Evolutionary conservation across 495 filamentous ascomycete genomes (phyloP), one percentile per base, ranked within the genome.

Genomic region (Corynascus novoguineensis): DNA sequence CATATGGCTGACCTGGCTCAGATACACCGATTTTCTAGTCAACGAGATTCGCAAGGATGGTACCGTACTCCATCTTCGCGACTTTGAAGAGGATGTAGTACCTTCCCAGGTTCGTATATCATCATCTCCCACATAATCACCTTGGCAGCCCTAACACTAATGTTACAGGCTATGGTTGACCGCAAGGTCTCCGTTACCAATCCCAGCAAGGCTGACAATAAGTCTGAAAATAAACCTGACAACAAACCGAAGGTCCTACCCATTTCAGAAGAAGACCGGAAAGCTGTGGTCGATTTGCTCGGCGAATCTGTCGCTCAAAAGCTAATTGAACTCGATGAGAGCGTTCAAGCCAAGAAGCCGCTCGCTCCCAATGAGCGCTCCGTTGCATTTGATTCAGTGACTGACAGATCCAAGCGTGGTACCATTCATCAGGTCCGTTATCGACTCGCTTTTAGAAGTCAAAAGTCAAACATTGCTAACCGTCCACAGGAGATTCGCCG

Each of bases 11-110:
- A 46, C 19, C 49, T 2, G 8, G 28, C 31, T 54, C 12, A 93
- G 90, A 62, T 98, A 90, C 71, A 95, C 92, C 14, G 93, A 98
- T 68, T 98, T 98, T 70, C 73, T 92, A 47, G 93, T 98, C 55
- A 90, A 96, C 68, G 93, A 98, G 73, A 93, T 98, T 60, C 70
- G 79, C 14, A 85, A 84, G 11, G 80, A 85, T 66, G 92, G 91
- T 12, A 73, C 83, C 47, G 92, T 96, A 3, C 64, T 92, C 41
- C 90, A 96, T 70, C 78, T 98, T 67, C 72, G 56, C 73, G 75
- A 72, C 54, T 81, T 68, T 71, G 10, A 73, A 60, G 78, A 80
- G 14, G 63, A 75, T 7, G 76, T 74, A 28, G 59, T 41, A 59
- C 53, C 15, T 68, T 72, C 29, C 57, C 66, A 56, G 54, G 63